Evolutionary conservation across 371 early-diverging fungal genomes (phyloP).

Genomic region (Mucor circinelloides): DNA sequence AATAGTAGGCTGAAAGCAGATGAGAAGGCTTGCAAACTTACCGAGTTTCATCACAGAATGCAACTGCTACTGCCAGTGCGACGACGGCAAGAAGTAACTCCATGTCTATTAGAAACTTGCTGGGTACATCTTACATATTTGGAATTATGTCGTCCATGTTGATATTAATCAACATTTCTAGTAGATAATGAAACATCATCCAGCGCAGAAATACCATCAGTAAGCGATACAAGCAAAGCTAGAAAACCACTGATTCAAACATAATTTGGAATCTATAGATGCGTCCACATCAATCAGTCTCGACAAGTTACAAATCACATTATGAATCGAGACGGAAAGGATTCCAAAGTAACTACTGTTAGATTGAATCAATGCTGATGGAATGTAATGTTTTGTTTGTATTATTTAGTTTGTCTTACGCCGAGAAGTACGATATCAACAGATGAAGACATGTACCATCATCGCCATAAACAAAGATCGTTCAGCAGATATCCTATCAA

Average conservation of each 20-base stretch:
- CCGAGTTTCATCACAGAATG: neutral
- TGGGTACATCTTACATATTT: constrained; percentile 12
- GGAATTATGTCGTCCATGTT: neutral
- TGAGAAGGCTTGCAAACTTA: neutral
- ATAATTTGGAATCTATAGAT: neutral
- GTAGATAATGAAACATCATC: constrained; percentile 2
- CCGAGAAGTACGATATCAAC: neutral
- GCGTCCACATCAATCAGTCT: neutral
- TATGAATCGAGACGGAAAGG: constrained; percentile 5
- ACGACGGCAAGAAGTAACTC: constrained; percentile 14
- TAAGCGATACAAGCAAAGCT: neutral
- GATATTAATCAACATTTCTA: neutral
- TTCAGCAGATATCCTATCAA: neutral
- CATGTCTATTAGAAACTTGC: constrained; percentile 24
- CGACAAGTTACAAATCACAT: neutral
- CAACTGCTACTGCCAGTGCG: neutral
- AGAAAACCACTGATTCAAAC: neutral
- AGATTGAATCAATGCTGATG: neutral
- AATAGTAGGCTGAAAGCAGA: neutral
- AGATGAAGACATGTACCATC: neutral
- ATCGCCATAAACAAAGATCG: neutral
- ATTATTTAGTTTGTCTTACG: constrained; percentile 5
- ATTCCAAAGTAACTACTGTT: constrained; percentile 8
- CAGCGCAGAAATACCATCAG: neutral
- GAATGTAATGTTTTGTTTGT: neutral